Base-by-base conservation (phyloP, 2,329 filamentous ascomycete genomes). In the Colletotrichum sp. region DNA sequence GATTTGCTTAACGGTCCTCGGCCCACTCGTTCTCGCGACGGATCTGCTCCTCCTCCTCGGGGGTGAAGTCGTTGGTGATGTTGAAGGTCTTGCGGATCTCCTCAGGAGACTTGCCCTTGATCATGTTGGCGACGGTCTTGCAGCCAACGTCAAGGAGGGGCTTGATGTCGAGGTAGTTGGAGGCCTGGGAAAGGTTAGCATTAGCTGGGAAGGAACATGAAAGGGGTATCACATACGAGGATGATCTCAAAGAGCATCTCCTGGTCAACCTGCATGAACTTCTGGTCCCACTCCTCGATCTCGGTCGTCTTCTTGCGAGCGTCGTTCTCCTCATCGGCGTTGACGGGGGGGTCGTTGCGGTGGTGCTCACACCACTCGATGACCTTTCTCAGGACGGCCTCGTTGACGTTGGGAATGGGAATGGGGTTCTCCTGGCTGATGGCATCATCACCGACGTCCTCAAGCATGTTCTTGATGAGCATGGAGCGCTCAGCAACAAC, bases 171-270 rank as follows among this genome's bases (percentile, higher is more conserved):
- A 99, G 94, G 86, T 99, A 99, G 90, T 99, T 99, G 81, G 96
- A 95, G 5, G 97, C 97, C 95, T 97, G 79, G 8, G 21, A 10
- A 55, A 71, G 68, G 62, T 44, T 13, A 67, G 67, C 12, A 63
- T n/a, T 8, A 8, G 57, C n/a, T 12, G 21, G 55, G 55, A n/a
- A 21, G 26, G 18, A 10, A 57, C 59, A 49, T 52, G 16, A 21
- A 49, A 52, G 36, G n/a, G 57, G 30, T 21, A 30, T 44, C 71
- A 89, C 93, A 75, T 91, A 97, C 95, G 30, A 99, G 91, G 81
- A 99, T 99, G 83, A 99, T 99, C 89, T 99, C 97, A 80, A 99
- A 99, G 3, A 99, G 92, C 97, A 99, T 99, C 88, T 99, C 97
- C 84, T 99, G 97, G 85, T 99, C 97, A 21, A 99, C 97, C 87